Evolutionary conservation across 1,284 basidiomycete species (phyloP).

Genomic region (Rhodotorula sp.): DNA sequence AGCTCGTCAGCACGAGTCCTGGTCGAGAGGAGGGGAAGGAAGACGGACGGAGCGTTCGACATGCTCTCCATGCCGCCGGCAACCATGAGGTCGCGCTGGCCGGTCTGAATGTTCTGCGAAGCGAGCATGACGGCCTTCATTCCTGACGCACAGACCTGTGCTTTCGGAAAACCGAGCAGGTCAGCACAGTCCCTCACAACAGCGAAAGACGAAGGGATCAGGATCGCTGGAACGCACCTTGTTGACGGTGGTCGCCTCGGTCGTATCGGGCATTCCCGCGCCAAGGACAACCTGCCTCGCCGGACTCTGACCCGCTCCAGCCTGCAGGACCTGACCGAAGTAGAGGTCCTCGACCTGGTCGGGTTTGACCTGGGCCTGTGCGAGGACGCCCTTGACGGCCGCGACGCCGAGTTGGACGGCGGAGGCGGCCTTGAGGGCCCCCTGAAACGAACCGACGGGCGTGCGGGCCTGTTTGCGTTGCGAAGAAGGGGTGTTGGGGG

Average conservation of each 20-base stretch:
- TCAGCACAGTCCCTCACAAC: not conserved
- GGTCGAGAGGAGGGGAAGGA: slow-evolving; percentile 3
- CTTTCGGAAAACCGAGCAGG: not conserved
- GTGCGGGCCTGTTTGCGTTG: slow-evolving; percentile 65
- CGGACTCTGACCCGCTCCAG: slow-evolving; percentile 51
- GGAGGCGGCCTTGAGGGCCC: slow-evolving; percentile 78
- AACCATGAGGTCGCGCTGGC: slow-evolving; percentile 50
- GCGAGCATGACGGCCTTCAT: slow-evolving; percentile 54
- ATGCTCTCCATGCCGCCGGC: slow-evolving; percentile 55
- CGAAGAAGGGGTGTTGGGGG: not conserved
- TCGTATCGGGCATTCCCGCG: slow-evolving; percentile 76
- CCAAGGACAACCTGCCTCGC: slow-evolving; percentile 64
- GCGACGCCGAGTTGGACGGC: slow-evolving; percentile 82
- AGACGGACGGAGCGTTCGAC: slow-evolving; percentile 44
- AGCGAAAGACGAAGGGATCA: not conserved
- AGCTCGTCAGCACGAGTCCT: slow-evolving; percentile 11
- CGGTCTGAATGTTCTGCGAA: slow-evolving; percentile 51
- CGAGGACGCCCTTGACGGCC: slow-evolving; percentile 86
- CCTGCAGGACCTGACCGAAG: slow-evolving; percentile 73
- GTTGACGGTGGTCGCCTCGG: slow-evolving; percentile 98
- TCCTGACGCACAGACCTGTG: slow-evolving; percentile 52
- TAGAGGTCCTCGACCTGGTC: slow-evolving; percentile 87
- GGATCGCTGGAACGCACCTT: slow-evolving; percentile 48
- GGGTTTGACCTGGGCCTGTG: slow-evolving; percentile 74
- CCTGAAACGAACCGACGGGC: slow-evolving; percentile 83